Base-by-base conservation (phyloP, 2,329 filamentous ascomycete species). In the Talaromyces sp. region DNA sequence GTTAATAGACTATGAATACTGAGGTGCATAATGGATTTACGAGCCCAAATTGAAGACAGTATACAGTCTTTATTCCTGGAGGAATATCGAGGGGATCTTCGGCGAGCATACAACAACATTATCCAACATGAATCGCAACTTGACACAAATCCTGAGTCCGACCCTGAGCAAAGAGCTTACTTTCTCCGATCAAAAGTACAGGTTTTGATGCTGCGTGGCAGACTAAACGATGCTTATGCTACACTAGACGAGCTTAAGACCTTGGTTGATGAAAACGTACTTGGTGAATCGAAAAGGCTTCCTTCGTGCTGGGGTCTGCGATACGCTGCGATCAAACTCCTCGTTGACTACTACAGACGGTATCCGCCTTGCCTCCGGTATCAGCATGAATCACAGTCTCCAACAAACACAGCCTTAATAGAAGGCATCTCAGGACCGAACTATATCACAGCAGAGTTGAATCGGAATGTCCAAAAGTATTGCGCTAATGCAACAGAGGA, bases 271-370 rank as follows among this genome's bases (percentile, higher is more conserved):
- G 35, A 64, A n/a, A 56, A 45, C 19, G 5, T 50, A 8, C 25
- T 52, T 22, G 10, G 47, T 15, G 60, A 54, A 50, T 31, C 60
- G 2, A 61, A 15, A 60, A 60, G 37, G 45, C 19, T 70, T 39
- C 47, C 69, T 10, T 62, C 63, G 58, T 69, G 70, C 68, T 72
- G 70, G 70, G 70, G 70, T n/a, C 41, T 70, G 45, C 68, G 69
- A 19, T 71, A 70, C 50, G 66, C 68, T 9, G 68, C 69, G 19
- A 69, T 69, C 49, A 69, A 65, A 22, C 33, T 66, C 7, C 61
- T 71, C 2, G 67, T 66, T 27, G 69, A 72, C 31, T 69, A 68
- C 59, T 69, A 64, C 25, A 66, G 70, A 41, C 70, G 69, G 35
- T 70, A 65, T 15, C 69, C 69, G 9, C 69, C 70, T n/a, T 27